Conservation (phyloP, 805 yeast species). For the Cyberlindnera xylosilytica region DNA sequence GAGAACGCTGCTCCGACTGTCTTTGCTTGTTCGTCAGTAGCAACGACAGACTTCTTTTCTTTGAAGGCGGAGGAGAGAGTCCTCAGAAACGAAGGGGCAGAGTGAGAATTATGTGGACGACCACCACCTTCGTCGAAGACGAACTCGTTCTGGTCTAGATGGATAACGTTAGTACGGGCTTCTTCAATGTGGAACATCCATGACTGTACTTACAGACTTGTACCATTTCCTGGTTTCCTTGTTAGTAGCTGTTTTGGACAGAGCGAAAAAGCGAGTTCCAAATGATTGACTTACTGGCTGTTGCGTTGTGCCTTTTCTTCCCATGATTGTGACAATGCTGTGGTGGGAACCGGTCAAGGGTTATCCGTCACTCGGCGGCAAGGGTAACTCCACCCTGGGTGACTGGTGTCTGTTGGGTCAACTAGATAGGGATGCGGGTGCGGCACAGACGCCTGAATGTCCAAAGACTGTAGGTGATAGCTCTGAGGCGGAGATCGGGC, state of each 20-base stretch:
- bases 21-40: constrained; percentile 33
- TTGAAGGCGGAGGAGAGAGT: constrained; percentile 27
- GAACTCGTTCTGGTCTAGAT: constrained; percentile 46
- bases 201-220: constrained; percentile 30
- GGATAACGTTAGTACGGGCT: constrained; percentile 1
- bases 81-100: constrained; percentile 31
- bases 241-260: constrained; percentile 1
- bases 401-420: too few species aligned
- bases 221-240: constrained; percentile 35
- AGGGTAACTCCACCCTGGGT: too few species aligned
- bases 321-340: not conserved
- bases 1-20: constrained; percentile 56
- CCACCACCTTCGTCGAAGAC: constrained; percentile 70
- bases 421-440: too few species aligned
- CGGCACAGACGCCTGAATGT: too few species aligned
- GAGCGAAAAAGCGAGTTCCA: not conserved
- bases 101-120: constrained; percentile 53
- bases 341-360: not conserved
- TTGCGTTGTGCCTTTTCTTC: not conserved
- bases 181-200: not conserved
- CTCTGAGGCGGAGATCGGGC: too few species aligned
- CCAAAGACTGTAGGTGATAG: too few species aligned
- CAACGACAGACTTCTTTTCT: constrained; percentile 28
- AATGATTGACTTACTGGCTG: not conserved
- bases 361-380: not conserved